Evolutionary conservation across 2,329 filamentous ascomycete species (phyloP), one percentile per base, ranked within the genome.

Genomic region (Apiospora malaysiana): DNA sequence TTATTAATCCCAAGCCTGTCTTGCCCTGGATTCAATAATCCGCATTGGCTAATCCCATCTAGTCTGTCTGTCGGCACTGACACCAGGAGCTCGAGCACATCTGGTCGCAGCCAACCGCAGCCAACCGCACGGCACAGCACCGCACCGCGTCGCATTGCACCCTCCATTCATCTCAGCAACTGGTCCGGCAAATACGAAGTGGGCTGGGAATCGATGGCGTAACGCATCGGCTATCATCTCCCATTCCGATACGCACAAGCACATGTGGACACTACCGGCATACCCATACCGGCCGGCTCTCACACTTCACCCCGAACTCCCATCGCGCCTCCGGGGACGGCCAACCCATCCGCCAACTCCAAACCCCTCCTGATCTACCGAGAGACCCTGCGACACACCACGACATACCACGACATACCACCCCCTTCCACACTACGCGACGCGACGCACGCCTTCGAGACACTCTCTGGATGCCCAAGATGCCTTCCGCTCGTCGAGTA

Each of bases 401-500:
- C 45, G 18, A 49, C 32, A 32, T 6, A 27, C n/a, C 14, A 46
- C 45, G 18, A 49, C 32, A 32, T 6, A 32, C 32, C 32, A 32
- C 32, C 32, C 32, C 49, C 12, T 16, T 6, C 16, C 49, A n/a
- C 14, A 27, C 12, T 25, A 27, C 49, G 49, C 49, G 12, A 23
- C 49, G 6, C 49, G 49, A 23, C 10, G 27, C 49, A 27, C 25
- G 21, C 6, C 49, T 21, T 25, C 49, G 25, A 32, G 32, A 32
- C 3, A 32, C 32, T 32, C 49, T 32, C 27, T 37, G 42, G 42
- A 25, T 56, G 21, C 66, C 67, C 67, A 75, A 51, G 51, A 94
- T 94, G 92, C 89, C 90, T 77, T 92, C 92, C 25, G 85, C 88
- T 76, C 90, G 94, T 74, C 91, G 93, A 76, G 78, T 94, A 76